phyloP scores from a whole-genome alignment of 2,329 filamentous ascomycete species.

The Sporothrix sp. region DNA sequence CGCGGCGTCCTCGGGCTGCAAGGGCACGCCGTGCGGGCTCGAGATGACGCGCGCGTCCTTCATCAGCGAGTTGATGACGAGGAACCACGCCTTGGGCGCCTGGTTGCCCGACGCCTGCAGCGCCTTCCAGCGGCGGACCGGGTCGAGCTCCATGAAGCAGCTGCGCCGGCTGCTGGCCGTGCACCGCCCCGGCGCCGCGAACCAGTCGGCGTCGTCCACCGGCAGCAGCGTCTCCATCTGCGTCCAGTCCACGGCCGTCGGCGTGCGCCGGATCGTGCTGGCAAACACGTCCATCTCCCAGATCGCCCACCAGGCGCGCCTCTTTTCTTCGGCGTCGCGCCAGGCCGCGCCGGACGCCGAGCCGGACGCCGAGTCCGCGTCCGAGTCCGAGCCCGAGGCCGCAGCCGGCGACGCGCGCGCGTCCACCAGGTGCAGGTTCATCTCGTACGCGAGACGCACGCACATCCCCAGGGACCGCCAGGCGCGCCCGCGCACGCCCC shows the following conservation, averaged over 20 bases:
- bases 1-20: neutral
- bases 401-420: neutral
- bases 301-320: conserved; percentile 3
- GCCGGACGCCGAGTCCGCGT: neutral
- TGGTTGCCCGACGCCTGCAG: conserved; percentile 7
- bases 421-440: conserved; percentile 8
- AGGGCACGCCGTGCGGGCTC: conserved; percentile 2
- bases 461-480: conserved; percentile 9
- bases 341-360: neutral
- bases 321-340: conserved; percentile 6
- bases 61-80: conserved; percentile 11
- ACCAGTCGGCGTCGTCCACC: conserved; percentile 6
- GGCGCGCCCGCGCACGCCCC: conserved; percentile 3
- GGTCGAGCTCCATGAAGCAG: conserved; percentile 4
- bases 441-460: conserved; percentile 8
- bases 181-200: neutral
- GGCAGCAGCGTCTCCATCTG: conserved; percentile 9
- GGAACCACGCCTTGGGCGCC: conserved; percentile 5
- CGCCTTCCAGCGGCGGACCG: conserved; percentile 4
- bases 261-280: conserved; percentile 6
- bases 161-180: neutral
- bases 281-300: conserved; percentile 12
- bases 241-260: conserved; percentile 7
- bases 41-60: conserved; percentile 10
- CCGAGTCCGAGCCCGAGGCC: neutral